Base-by-base conservation (phyloP, 2,329 filamentous ascomycete genomes). In the Neofusicoccum cordaticola region DNA sequence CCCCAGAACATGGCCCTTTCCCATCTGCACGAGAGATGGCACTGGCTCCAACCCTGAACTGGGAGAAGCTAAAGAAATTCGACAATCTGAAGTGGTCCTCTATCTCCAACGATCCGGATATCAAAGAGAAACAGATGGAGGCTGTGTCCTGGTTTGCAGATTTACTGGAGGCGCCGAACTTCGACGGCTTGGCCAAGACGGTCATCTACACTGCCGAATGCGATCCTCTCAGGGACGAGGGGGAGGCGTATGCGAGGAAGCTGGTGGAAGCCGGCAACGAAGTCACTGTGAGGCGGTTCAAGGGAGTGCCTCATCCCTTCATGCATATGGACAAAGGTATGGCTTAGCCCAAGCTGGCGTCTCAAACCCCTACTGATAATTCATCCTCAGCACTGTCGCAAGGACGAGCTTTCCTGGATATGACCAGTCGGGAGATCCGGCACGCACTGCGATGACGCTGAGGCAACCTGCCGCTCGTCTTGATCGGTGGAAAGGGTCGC, bases 241-340 rank as follows among this genome's bases (percentile, higher is more conserved):
- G 41, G 3, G 22, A 45, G 41, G 56, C 22, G 0, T 35, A 34
- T 34, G 31, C 56, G 11, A 34, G 39, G 9, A 45, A 60, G 22
- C 31, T 44, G 19, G 39, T 35, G 35, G 9, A 47, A 19, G 41
- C 5, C 5, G 39, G 41, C 17, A 37, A 11, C 13, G 56, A 60
- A 8, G 39, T 60, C n/a, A 47, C 42, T 8, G 8, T 60, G 35
- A 60, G 37, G 42, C 48, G 13, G 17, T 61, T 61, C n/a, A 17
- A 61, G 8, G 42, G 42, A 19, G 27, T 48, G 27, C 56, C 56
- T 12, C 56, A 48, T 5, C 41, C 41, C 1, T 61, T 48, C 56
- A 61, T 61, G 56, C 56, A 61, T 19, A 61, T 60, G 56, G 17
- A 56, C 48, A 51, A 51, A 51, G 27, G 48, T 51, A 51, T 39